Evolutionary conservation across 495 filamentous ascomycete genomes (phyloP), one percentile per base, ranked within the genome.

Genomic region (Tetracladium setigerum): DNA sequence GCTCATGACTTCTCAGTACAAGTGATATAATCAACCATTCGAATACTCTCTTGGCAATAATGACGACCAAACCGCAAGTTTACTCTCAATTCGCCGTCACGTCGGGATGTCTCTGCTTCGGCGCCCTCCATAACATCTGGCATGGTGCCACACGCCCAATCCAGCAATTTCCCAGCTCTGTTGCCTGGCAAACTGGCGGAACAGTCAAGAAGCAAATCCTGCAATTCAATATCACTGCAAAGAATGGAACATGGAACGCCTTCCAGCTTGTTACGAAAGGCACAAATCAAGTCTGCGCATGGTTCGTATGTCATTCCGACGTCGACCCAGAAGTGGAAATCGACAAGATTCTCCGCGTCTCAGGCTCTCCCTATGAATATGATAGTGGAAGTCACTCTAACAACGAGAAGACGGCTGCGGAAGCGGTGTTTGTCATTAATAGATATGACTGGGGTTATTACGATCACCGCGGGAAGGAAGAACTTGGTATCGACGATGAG

Each of bases 51-150:
- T 39, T 15, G 15, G 15, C 37, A 39, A 10, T 39, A 10, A 39
- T 8, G 11, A 39, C 17, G 37, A 16, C 12, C 12, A 39, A 39
- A 15, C 37, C 14, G 10, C 18, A 45, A 16, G 15, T 47, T 6
- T 17, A n/a, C 17, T 35, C 42, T 30, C 27, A 33, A 9, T 45
- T 45, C 42, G 10, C 12, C 10, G 42, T 45, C 13, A 34, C 9
- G 11, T 45, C 42, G 19, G 30, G 42, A 5, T 32, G 42, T 45
- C 42, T 45, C 12, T 45, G 42, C 42, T 45, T 22, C 42, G 42
- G 42, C 24, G 22, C 12, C 16, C 42, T 45, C 27, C 19, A 45
- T 9, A 45, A 45, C 42, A 45, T 45, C 42, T 32, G 16, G 16
- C 4, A 13, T 8, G 42, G 42, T 30, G 42, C 42, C 15, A 14